phyloP scores from a whole-genome alignment of 2,329 filamentous ascomycete genomes.

The Aureobasidium namibiae region DNA sequence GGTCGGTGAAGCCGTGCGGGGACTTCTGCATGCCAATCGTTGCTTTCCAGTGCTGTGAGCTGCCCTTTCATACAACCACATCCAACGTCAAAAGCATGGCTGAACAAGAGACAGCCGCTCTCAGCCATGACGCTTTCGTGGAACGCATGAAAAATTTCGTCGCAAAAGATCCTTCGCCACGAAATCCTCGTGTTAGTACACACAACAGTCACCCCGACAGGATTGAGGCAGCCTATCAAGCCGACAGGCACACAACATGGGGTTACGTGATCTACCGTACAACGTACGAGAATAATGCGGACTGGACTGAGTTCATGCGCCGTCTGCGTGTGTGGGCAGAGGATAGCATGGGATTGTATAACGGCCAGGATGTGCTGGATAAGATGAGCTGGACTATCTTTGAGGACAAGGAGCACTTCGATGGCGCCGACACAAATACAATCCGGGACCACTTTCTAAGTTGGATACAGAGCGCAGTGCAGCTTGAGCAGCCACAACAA shows the following conservation, averaged over 20 bases:
- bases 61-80: too few relatives aligned
- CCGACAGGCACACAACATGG: conserved; percentile 14
- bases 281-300: conserved; percentile 15
- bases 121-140: too few relatives aligned
- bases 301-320: conserved; percentile 15
- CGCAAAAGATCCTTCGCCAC: neutral
- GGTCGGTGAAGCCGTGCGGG: too few relatives aligned
- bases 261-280: conserved; percentile 18
- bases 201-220: conserved; percentile 9
- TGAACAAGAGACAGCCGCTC: too few relatives aligned
- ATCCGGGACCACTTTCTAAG: conserved; percentile 13
- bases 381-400: conserved; percentile 15
- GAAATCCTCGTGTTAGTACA: neutral
- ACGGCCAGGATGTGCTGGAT: conserved; percentile 12
- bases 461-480: conserved; percentile 9
- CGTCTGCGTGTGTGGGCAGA: conserved; percentile 7
- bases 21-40: too few relatives aligned
- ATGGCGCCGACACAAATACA: conserved; percentile 1
- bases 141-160: neutral
- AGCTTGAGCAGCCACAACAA: conserved; percentile 10
- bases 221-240: conserved; percentile 12
- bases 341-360: conserved; percentile 8
- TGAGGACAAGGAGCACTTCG: conserved; percentile 13
- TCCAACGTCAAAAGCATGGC: too few relatives aligned
- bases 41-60: too few relatives aligned